Base-by-base conservation (phyloP, 1,139 yeast species). In the Protomyces pachydermus region DNA sequence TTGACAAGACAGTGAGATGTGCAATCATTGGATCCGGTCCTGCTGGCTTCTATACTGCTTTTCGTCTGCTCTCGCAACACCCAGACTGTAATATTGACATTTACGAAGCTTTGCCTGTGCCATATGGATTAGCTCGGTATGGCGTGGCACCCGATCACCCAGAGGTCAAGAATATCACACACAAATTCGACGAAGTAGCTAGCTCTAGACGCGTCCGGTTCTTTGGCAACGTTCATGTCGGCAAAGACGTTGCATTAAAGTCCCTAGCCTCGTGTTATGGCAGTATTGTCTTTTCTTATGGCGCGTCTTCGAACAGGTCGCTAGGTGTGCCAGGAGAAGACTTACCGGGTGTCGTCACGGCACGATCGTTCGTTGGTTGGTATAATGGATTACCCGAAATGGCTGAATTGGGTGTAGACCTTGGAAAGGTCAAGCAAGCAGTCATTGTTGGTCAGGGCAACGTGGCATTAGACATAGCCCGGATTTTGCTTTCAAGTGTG, bases 111-210 rank as follows among this genome's bases (percentile, higher is more conserved):
- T 77, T 87, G 45, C 97, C 98, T 0, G 85, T 91, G 2, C 98
- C 98, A 0, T 93, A 82, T 76, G 99, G 99, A 0, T 78, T 93
- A 46, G 85, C 93, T 57, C 76, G 99, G 53, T 91, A 84, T 72
- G 99, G 99, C 0, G 98, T 93, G n/a, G 98, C 98, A 0, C 99
- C 99, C 1, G 99, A 93, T 75, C 98, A 93, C 74, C 97, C 97
- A 0, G 98, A 93, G 72, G 98, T 93, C 46, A 93, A 93, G 91
- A 90, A 76, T 66, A 78, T 80, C 66, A 75, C 77, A 73, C 95
- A 88, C 28, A 86, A 91, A 65, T 85, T 95, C 72, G 81, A 81
- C 5, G 84, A 85, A 66, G 81, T 87, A 35, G 87, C 87, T 72
- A 68, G 71, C 32, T 77, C 69, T 62, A 61, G 78, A 76, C 42